phyloP scores from a whole-genome alignment of 805 yeast species.

The Lipomyces lipofer region DNA sequence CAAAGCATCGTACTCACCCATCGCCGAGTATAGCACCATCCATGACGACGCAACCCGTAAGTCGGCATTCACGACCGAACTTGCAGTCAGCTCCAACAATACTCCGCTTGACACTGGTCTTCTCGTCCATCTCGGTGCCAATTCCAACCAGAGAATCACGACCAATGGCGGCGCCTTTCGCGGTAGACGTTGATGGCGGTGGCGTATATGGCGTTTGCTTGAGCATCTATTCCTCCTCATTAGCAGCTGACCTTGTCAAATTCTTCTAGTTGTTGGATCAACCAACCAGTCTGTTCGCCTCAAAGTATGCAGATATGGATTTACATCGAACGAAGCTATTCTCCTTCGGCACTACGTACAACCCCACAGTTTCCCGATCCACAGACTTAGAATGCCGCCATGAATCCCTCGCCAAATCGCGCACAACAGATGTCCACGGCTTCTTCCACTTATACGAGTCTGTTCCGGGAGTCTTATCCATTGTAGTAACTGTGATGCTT shows the following conservation, averaged over 20 bases:
- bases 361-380: conserved; percentile 51
- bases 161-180: conserved; percentile 67
- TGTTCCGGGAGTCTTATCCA: background rate
- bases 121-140: conserved; percentile 69
- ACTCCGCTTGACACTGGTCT: conserved; percentile 81
- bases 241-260: background rate
- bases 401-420: conserved; percentile 87
- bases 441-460: conserved; percentile 21
- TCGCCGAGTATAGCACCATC: conserved; percentile 74
- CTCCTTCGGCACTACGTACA: conserved; percentile 68
- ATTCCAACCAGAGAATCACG: conserved; percentile 80
- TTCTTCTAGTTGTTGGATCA: background rate
- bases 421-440: conserved; percentile 47
- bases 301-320: conserved; percentile 79
- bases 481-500: conserved; percentile 11
- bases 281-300: conserved; percentile 74
- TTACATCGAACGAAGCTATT: conserved; percentile 70
- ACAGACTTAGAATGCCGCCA: conserved; percentile 63
- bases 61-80: conserved; percentile 83
- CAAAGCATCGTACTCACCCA: conserved; percentile 47
- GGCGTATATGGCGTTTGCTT: conserved; percentile 34
- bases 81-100: conserved; percentile 72
- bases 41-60: conserved; percentile 80
- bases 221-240: conserved; percentile 1
- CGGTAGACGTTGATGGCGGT: conserved; percentile 28